Conservation (phyloP, 78 protist species). For the Dictyostelium firmibasis region DNA sequence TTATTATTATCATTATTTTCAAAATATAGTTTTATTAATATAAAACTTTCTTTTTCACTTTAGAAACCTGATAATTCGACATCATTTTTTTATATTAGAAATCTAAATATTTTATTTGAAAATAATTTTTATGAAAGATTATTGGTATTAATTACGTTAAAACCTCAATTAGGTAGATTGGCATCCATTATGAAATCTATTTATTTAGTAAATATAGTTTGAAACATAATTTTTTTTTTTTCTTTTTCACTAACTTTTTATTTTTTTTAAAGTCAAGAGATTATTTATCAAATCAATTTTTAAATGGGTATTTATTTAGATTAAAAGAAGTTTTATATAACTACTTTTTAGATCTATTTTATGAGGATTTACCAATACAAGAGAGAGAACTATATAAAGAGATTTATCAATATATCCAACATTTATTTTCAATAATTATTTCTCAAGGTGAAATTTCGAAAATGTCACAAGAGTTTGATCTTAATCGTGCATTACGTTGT, state of each 20-base stretch:
- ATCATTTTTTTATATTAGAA: conserved; percentile 22
- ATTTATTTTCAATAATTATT: background rate
- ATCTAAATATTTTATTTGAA: conserved; percentile 7
- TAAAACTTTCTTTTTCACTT: background rate
- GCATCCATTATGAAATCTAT: conserved; percentile 1
- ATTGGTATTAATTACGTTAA: background rate
- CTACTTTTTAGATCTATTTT: conserved; percentile 33
- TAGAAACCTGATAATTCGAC: conserved; percentile 7
- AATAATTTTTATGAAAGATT: conserved; percentile 23
- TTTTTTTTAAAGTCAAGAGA: conserved; percentile 9
- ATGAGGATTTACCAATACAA: conserved; percentile 25
- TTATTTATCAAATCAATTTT: background rate
- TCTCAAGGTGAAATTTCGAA: conserved; percentile 28
- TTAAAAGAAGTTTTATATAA: conserved; percentile 17
- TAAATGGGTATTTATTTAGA: background rate
- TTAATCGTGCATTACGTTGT: conserved; percentile 34
- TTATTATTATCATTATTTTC: background rate
- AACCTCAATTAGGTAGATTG: conserved; percentile 1
- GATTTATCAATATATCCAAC: conserved; percentile 26
- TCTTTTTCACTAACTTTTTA: background rate
- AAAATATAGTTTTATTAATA: background rate
- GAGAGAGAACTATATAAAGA: conserved; percentile 55
- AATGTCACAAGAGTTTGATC: conserved; percentile 63
- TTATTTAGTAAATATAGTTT: background rate
- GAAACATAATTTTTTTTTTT: background rate